A percentile compares a stretch with the other conserved stretches of the same genome.
These are phyloP conservation scores for Collybiopsis luxurians DNA, from an alignment of 768 basidiomycete species.

Conservation along the genomic window DNA sequence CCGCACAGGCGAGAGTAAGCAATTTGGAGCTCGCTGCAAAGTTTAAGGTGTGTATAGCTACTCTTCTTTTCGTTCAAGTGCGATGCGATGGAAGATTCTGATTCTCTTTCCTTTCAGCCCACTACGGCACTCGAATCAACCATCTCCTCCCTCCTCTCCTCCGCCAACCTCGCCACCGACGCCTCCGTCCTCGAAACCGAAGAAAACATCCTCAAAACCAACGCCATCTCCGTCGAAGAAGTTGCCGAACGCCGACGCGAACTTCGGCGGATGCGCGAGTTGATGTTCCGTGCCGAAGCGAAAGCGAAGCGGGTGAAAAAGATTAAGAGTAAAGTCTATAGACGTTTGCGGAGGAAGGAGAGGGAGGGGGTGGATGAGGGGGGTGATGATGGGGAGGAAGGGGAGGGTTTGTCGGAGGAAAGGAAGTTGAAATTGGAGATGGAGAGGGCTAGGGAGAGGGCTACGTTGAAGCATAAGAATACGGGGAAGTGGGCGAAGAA, in stretches of 20 bases:
- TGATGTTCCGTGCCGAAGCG: constrained; percentile 89
- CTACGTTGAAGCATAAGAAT: constrained; percentile 84
- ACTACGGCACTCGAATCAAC: constrained; percentile 82
- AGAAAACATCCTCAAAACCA: constrained; percentile 68
- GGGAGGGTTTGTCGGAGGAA: constrained; percentile 36
- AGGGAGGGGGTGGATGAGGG: constrained; percentile 56
- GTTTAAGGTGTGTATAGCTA: constrained; percentile 61
- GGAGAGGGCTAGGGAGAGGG: constrained; percentile 83
- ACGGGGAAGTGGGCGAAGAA: constrained; percentile 86
- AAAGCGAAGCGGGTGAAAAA: constrained; percentile 89
- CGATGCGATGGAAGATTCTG: neutral
- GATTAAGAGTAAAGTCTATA: constrained; percentile 95
- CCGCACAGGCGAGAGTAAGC: constrained; percentile 52
- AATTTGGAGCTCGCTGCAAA: constrained; percentile 77
- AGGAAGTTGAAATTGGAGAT: constrained; percentile 67
- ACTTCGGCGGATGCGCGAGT: constrained; percentile 84
- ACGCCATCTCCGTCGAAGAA: constrained; percentile 82
- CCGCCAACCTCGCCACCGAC: constrained; percentile 64
- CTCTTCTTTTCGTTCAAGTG: neutral
- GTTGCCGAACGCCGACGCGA: constrained; percentile 78
- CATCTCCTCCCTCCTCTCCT: constrained; percentile 75
- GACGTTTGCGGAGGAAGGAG: constrained; percentile 79
- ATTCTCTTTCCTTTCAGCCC: constrained; percentile 44
- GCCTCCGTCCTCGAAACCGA: constrained; percentile 62
- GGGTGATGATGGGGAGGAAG: constrained; percentile 47